phyloP scores from a whole-genome alignment of 1,284 basidiomycete genomes.

The Volvariella volvacea region DNA sequence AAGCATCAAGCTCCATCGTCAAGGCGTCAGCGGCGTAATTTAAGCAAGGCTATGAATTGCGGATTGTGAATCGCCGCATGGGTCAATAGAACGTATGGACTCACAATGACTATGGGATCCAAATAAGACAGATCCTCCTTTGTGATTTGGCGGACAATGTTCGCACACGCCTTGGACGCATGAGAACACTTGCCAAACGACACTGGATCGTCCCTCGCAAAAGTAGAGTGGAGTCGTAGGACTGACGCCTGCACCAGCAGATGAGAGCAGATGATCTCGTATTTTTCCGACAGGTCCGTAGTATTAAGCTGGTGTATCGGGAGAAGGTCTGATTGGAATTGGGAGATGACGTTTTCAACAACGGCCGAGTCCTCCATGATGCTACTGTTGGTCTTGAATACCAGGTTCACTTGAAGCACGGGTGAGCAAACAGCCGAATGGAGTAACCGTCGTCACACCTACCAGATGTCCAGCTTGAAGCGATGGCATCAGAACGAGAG shows the following conservation, averaged over 20 bases:
- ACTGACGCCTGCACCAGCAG: slow-evolving; percentile 62
- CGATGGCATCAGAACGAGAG: slow-evolving; percentile 54
- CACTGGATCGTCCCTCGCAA: slow-evolving; percentile 50
- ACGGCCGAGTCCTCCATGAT: slow-evolving; percentile 26
- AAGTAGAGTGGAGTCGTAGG: slow-evolving; percentile 57
- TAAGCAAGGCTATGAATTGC: slow-evolving; percentile 54
- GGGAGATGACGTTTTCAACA: slow-evolving; percentile 50
- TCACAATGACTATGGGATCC: slow-evolving; percentile 68
- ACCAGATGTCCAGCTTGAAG: slow-evolving; percentile 56
- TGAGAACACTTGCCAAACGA: slow-evolving; percentile 60
- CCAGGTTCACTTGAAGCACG: no score
- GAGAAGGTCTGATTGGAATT: slow-evolving; percentile 55
- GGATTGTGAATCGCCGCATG: slow-evolving; percentile 8
- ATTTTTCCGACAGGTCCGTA: slow-evolving; percentile 50
- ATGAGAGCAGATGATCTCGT: slow-evolving; percentile 52
- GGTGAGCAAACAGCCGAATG: no score
- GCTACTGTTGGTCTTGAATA: slow-evolving; percentile 11
- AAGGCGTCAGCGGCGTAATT: slow-evolving; percentile 58
- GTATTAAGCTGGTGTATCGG: slow-evolving; percentile 59
- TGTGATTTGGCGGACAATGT: slow-evolving; percentile 51
- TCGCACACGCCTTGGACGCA: slow-evolving; percentile 51
- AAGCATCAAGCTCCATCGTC: slow-evolving; percentile 51
- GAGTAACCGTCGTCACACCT: slow-evolving; percentile 19
- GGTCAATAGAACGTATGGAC: slow-evolving; percentile 25
- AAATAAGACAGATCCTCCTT: slow-evolving; percentile 62